Conservation (phyloP, 495 filamentous ascomycete species). For the Tuber microsphaerosporum region DNA sequence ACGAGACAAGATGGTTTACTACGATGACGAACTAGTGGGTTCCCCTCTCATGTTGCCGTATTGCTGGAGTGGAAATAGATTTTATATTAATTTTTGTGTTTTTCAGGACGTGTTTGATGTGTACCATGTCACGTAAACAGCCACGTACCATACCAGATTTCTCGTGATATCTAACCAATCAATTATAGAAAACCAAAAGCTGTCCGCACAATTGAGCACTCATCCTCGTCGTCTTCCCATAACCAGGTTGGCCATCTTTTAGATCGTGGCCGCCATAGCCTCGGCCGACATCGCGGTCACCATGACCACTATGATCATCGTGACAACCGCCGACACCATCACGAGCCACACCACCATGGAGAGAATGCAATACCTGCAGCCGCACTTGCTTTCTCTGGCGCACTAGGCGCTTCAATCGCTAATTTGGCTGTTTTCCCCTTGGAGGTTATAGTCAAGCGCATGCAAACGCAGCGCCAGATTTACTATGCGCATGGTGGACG, state of each 20-base stretch:
- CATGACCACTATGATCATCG: conserved; percentile 9
- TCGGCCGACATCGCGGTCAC: conserved; percentile 3
- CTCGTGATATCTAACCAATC: not conserved
- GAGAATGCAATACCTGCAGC: conserved; percentile 63
- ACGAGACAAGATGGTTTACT: conserved; percentile 2
- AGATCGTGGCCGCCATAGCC: not conserved
- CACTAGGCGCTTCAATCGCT: conserved; percentile 70
- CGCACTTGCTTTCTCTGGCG: conserved; percentile 79
- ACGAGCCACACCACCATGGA: conserved; percentile 17
- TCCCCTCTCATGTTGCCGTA: not conserved
- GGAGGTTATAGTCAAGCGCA: conserved; percentile 72
- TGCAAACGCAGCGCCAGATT: conserved; percentile 70
- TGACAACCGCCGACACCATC: conserved; percentile 2
- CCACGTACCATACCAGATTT: not conserved
- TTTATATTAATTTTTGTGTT: not conserved
- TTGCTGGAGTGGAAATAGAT: not conserved
- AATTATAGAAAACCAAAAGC: not conserved
- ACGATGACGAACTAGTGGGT: not conserved
- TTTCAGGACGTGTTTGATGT: conserved; percentile 6
- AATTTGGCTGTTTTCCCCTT: conserved; percentile 76
- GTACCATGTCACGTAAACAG: conserved; percentile 4
- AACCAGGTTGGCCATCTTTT: not conserved
- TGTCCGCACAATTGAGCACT: not conserved
- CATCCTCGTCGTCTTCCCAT: not conserved
- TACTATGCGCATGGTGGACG: conserved; percentile 15